These are phyloP conservation scores for Trichocladium antarcticum DNA, from an alignment of 495 filamentous ascomycete genomes.

Conservation along the genomic window DNA sequence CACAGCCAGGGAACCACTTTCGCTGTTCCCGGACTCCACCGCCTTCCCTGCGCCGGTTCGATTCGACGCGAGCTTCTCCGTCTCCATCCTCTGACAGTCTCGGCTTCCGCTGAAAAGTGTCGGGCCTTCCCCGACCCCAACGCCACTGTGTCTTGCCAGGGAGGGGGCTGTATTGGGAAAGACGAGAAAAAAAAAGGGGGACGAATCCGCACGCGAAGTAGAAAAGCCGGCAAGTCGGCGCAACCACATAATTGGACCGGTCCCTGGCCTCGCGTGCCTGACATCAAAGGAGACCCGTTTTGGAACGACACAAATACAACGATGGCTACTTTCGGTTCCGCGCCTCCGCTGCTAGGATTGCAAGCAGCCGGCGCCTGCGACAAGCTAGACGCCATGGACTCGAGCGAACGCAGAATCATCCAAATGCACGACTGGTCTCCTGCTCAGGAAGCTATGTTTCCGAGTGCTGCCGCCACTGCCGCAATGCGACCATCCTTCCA, in stretches of 20 bases:
- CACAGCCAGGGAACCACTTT: neutral
- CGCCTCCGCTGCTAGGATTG: neutral
- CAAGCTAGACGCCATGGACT: neutral
- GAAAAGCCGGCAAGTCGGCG: neutral
- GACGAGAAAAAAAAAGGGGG: slow-evolving; percentile 2
- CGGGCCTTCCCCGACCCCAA: neutral
- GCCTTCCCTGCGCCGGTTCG: neutral
- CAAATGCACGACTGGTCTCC: slow-evolving; percentile 29
- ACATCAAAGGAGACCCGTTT: neutral
- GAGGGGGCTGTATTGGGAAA: neutral
- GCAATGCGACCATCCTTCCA: slow-evolving; percentile 2
- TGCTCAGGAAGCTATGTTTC: slow-evolving; percentile 22
- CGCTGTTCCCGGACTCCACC: neutral
- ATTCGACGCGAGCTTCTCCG: slow-evolving; percentile 4
- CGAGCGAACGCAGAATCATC: slow-evolving; percentile 19
- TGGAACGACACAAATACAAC: neutral
- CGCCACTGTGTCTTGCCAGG: slow-evolving; percentile 3
- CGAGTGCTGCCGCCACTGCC: slow-evolving; percentile 5
- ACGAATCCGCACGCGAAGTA: neutral
- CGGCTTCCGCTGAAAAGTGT: neutral
- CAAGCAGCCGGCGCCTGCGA: neutral
- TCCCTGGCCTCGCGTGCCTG: neutral
- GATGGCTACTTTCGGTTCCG: slow-evolving; percentile 2
- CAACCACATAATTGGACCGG: neutral
- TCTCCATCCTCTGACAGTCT: neutral